Base-by-base conservation (phyloP, 1,284 basidiomycete genomes). In the Vanrija pseudolonga region DNA sequence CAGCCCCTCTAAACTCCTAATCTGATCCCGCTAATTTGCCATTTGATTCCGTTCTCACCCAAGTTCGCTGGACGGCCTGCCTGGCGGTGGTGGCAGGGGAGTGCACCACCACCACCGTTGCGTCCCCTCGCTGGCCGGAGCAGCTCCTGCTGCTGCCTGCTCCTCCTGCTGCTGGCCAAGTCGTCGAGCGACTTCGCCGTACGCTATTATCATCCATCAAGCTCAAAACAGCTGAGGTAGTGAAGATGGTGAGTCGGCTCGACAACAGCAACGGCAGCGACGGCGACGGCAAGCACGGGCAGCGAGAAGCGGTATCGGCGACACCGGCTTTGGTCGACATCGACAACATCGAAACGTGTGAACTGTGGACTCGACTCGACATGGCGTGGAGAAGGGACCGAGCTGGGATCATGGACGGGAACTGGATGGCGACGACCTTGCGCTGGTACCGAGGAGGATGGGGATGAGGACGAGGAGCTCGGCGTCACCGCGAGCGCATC, bases 221-320 rank as follows among this genome's bases (percentile, higher is more conserved):
- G 52, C 47, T 12, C 32, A 32, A 32, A 49, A 47, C 41, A 49
- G 39, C 39, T 40, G 39, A 20, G 19, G 39, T 20, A 57, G 56
- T 55, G 56, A 53, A 47, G 50, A 59, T 59, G 57, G 57, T 59
- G 53, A 59, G 57, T 59, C 37, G 26, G 2, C 39, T 40, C n/a
- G n/a, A 19, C 39, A 40, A 7, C 39, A 40, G 20, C n/a, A 32
- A 26, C 20, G 39, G 37, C 46, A 12, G 46, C 28, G 37, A 45
- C 44, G 44, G 24, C 28, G 14, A 18, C 20, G 46, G 15, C 36
- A 20, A 32, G 36, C 38, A 48, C 47, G 37, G 18, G 22, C 32
- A 19, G 45, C 42, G 43, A 55, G 37, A 50, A 32, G 14, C 32
- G 32, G 12, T 12, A 26, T 32, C 32, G 32, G 14, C 32, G 32